Evolutionary conservation across 2,329 filamentous ascomycete genomes (phyloP).

Genomic region (Beauveria asiatica): DNA sequence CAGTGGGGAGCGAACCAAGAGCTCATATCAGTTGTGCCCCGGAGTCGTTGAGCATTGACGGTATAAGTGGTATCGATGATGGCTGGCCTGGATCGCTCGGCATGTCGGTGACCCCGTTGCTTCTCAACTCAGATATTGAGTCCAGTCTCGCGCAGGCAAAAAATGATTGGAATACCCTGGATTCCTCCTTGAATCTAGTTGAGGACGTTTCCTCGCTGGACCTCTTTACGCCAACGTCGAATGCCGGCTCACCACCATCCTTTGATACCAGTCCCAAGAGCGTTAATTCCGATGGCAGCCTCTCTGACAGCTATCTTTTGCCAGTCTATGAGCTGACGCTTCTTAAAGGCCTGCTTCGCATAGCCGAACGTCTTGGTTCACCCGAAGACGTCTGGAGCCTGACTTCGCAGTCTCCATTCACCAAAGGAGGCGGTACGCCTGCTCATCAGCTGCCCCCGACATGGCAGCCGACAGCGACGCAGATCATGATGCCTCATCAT

Average conservation of each 20-base stretch:
- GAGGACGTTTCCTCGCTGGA: not conserved
- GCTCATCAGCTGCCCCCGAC: conserved; percentile 33
- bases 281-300: conserved; percentile 18
- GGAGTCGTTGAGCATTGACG: not conserved
- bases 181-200: not conserved
- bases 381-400: conserved; percentile 36
- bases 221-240: not conserved
- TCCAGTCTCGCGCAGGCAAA: not conserved
- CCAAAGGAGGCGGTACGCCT: conserved; percentile 21
- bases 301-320: conserved; percentile 40
- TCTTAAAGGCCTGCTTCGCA: conserved; percentile 36
- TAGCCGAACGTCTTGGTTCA: conserved; percentile 38
- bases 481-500: conserved; percentile 44
- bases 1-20: not conserved
- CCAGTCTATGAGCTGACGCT: conserved; percentile 41
- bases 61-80: conserved; percentile 13
- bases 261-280: conserved; percentile 14
- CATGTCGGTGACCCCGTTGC: conserved; percentile 14
- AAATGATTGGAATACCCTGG: not conserved
- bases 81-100: conserved; percentile 18
- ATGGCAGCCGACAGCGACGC: conserved; percentile 42
- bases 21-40: not conserved
- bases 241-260: conserved; percentile 13
- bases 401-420: conserved; percentile 38
- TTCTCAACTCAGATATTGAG: not conserved